Percentiles rank a stretch among this genome's conserved stretches.
phyloP scores from a whole-genome alignment of 2,329 filamentous ascomycete genomes.

The Alternaria gaisen region DNA sequence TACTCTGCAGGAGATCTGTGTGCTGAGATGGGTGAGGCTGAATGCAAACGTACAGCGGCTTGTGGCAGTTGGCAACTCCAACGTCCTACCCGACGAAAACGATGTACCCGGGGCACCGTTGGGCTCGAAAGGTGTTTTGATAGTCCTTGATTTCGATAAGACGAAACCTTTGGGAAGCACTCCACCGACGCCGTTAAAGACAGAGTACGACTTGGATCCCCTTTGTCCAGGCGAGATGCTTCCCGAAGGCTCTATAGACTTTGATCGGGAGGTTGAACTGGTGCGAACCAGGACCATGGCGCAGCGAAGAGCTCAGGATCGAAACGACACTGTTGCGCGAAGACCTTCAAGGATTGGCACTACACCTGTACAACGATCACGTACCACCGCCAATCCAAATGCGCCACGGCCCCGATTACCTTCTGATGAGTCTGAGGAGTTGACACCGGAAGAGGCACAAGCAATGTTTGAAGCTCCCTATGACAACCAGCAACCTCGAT shows the following conservation, averaged over 20 bases:
- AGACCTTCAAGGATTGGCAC: slow-evolving; percentile 39
- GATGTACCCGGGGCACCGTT: slow-evolving; percentile 39
- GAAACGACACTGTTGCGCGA: slow-evolving; percentile 26
- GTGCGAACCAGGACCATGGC: slow-evolving; percentile 51
- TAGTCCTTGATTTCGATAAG: slow-evolving; percentile 52
- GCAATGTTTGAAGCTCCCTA: slow-evolving; percentile 53
- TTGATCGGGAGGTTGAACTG: slow-evolving; percentile 53
- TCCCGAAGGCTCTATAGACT: slow-evolving; percentile 52
- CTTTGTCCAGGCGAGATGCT: slow-evolving; percentile 50
- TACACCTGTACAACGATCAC: slow-evolving; percentile 39
- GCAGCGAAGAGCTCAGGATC: slow-evolving; percentile 46
- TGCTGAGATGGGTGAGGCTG: slow-evolving; percentile 48
- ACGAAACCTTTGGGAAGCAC: slow-evolving; percentile 32
- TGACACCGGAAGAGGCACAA: slow-evolving; percentile 48
- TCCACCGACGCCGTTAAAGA: slow-evolving; percentile 38
- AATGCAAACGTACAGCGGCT: slow-evolving; percentile 45
- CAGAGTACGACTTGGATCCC: slow-evolving; percentile 50
- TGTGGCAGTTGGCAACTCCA: slow-evolving; percentile 51
- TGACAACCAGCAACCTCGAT: slow-evolving; percentile 51
- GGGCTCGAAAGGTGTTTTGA: slow-evolving; percentile 49
- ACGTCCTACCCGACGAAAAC: slow-evolving; percentile 28
- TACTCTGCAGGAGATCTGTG: slow-evolving; percentile 48
- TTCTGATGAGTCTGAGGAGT: slow-evolving; percentile 42
- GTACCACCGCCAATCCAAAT: slow-evolving; percentile 37
- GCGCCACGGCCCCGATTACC: slow-evolving; percentile 28